Evolutionary conservation across 164 flowering plant species (phyloP), one percentile per base, ranked within the genome.

Genomic region (Aristolochia fimbriata): DNA sequence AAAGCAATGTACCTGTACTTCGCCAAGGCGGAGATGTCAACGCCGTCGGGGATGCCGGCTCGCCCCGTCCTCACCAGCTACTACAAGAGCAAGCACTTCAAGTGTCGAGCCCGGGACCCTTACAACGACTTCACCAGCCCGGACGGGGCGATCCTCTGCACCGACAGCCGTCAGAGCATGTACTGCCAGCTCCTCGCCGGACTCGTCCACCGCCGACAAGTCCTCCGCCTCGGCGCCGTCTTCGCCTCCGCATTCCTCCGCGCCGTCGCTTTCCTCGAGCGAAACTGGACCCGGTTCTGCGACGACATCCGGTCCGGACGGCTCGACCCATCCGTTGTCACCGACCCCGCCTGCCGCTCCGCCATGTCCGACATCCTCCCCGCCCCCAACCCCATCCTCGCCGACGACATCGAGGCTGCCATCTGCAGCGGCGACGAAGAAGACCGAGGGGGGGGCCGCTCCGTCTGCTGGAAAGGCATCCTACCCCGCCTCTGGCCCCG

Each of bases 1-100:
- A 90, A 84, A 63, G 97, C 82, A 48, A 84, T 90, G 91, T 87
- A 65, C 68, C 73, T 90, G 14, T 70, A 77, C 72, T 91, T 88
- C 46, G 79, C 76, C 20, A 91, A 82, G 69, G 71, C 84, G 0
- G 91, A 84, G 69, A 81, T 58, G 77, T 59, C 76, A 6, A 84
- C 96, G 3, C 83, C 89, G 1, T 71, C 85, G 27, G 90, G 93
- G 60, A 47, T 88, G 43, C 82, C 85, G 2, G 82, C 85, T 2
- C 77, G 93, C 1, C 72, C 93, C 0, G 97, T 91, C 22, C 84
- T 88, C 31, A 90, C 97, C 6, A 87, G 97, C 76, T 91, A 80
- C 76, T 90, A 87, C 78, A 84, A 81, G 61, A 84, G 91, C 83
- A 73, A 75, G 68, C 89, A 91, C 71, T 88, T 86, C 76, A 80